phyloP scores from a whole-genome alignment of 169 alveolate genomes.

The Miamiensis avidus region DNA sequence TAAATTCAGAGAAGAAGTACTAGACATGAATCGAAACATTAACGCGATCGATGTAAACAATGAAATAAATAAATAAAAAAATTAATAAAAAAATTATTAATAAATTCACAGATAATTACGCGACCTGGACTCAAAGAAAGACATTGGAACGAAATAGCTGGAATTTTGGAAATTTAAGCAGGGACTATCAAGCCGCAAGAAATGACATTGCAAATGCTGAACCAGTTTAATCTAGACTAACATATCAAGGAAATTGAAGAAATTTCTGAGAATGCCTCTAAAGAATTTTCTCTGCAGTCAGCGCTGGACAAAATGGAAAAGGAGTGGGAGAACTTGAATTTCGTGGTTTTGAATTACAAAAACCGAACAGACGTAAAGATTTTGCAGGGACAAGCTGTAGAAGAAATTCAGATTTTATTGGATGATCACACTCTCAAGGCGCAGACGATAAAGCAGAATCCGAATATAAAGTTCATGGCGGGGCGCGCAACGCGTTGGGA shows the following conservation, averaged over 20 bases:
- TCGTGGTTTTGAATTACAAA: slow-evolving; percentile 76
- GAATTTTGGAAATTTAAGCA: slow-evolving; percentile 21
- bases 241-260: slow-evolving; percentile 64
- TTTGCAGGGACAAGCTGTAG: slow-evolving; percentile 55
- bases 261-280: slow-evolving; percentile 75
- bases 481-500: slow-evolving; percentile 80
- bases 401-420: slow-evolving; percentile 78
- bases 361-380: slow-evolving; percentile 79
- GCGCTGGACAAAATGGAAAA: slow-evolving; percentile 67
- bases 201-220: slow-evolving; percentile 56
- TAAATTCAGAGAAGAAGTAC: slow-evolving; percentile 57
- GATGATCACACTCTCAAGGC: slow-evolving; percentile 88
- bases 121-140: slow-evolving; percentile 80
- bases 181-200: slow-evolving; percentile 39
- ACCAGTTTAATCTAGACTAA: slow-evolving; percentile 51
- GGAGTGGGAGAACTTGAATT: slow-evolving; percentile 82
- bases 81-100: too few species aligned
- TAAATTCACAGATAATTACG: slow-evolving; percentile 41
- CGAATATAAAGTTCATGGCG: slow-evolving; percentile 78
- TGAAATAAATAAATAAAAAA: too few species aligned
- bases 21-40: slow-evolving; percentile 58
- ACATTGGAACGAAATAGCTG: slow-evolving; percentile 77
- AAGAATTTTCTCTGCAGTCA: slow-evolving; percentile 75
- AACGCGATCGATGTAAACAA: slow-evolving; percentile 53
- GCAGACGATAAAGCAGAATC: slow-evolving; percentile 77